Conservation (phyloP, 768 basidiomycete species). For the Russula brevipes region DNA sequence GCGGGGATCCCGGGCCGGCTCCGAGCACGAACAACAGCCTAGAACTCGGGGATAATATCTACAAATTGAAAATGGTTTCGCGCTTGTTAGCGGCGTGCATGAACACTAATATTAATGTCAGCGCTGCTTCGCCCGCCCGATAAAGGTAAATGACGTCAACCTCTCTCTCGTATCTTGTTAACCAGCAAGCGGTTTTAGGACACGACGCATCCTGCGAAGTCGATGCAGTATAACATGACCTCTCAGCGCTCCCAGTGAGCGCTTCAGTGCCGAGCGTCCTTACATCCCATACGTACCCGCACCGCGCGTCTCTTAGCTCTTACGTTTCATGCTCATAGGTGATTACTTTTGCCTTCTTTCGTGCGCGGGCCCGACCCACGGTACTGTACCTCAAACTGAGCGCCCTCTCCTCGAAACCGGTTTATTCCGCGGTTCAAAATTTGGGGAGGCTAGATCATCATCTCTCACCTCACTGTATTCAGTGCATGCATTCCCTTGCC, state of each 20-base stretch:
- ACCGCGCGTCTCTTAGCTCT: not conserved
- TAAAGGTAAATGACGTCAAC: constrained; percentile 8
- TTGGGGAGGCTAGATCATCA: not conserved
- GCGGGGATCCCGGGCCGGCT: no score
- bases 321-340: constrained; percentile 8
- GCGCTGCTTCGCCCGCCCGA: not conserved
- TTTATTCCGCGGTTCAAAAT: constrained; percentile 11
- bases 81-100: no score
- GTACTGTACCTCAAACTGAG: constrained; percentile 3
- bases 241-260: not conserved
- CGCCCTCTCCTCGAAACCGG: not conserved
- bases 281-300: not conserved
- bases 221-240: not conserved
- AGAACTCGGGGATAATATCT: no score
- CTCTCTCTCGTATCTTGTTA: not conserved
- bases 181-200: not conserved
- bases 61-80: no score
- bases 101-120: no score
- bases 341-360: constrained; percentile 1
- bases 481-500: not conserved
- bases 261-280: not conserved
- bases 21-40: no score
- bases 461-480: not conserved
- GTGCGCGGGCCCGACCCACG: constrained; percentile 4
- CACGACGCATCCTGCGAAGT: not conserved